phyloP scores from a whole-genome alignment of 1,284 basidiomycete species.

The Malassezia yamatoensis region DNA sequence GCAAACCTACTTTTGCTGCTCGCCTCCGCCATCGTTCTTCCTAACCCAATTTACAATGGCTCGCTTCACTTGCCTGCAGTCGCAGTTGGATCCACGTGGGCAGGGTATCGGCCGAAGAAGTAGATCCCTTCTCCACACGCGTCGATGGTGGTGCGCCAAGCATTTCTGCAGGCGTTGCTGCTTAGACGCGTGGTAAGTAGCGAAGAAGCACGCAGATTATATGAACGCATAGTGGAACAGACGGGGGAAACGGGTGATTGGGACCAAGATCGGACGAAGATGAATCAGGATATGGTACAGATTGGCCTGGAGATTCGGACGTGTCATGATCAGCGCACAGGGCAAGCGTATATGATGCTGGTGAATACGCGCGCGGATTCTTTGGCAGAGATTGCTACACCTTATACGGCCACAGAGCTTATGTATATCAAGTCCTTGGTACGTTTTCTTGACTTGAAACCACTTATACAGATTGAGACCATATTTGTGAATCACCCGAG shows the following conservation, averaged over 20 bases:
- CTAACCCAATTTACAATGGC: no score
- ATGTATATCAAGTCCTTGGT: constrained; percentile 30
- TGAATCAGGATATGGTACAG: constrained; percentile 5
- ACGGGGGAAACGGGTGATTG: neutral
- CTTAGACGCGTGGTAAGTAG: constrained; percentile 2
- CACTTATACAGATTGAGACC: constrained; percentile 4
- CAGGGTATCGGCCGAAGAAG: constrained; percentile 8
- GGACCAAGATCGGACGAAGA: neutral
- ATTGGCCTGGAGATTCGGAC: constrained; percentile 32
- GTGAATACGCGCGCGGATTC: constrained; percentile 35
- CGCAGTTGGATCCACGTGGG: neutral
- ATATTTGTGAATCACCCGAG: neutral
- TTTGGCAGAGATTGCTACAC: constrained; percentile 32
- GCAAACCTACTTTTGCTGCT: constrained; percentile 15
- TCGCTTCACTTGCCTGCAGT: no score
- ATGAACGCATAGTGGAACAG: neutral
- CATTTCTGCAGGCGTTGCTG: constrained; percentile 15
- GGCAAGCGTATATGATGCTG: constrained; percentile 21
- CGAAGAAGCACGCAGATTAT: neutral
- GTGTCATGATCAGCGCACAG: constrained; percentile 24
- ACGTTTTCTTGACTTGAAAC: neutral
- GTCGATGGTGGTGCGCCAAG: constrained; percentile 5
- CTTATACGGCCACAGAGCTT: constrained; percentile 31
- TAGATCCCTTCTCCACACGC: neutral
- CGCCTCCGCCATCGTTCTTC: neutral